Evolutionary conservation across 805 yeast genomes (phyloP).

Genomic region (Diddensiella caesifluorescens): DNA sequence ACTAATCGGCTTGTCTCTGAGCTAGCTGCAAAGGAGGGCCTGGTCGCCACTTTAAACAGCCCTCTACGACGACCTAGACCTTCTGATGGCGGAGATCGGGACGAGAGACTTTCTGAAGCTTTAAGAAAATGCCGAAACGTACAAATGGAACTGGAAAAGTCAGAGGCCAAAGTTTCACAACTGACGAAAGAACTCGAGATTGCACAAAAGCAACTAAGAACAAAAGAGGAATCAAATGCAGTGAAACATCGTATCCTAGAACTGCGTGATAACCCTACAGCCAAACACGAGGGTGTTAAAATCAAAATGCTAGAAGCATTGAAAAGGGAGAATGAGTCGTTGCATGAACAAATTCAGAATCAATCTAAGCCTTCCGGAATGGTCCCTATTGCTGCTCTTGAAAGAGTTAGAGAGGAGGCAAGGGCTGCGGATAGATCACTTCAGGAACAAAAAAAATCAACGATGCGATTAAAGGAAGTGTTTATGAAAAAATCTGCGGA

Average conservation of each 20-base stretch:
- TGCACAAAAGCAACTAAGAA: slow-evolving; percentile 14
- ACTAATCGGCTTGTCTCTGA: slow-evolving; percentile 41
- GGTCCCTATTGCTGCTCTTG: slow-evolving; percentile 60
- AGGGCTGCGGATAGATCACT: slow-evolving; percentile 31
- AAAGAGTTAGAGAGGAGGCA: slow-evolving; percentile 53
- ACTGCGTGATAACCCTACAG: slow-evolving; percentile 59
- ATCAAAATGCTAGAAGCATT: slow-evolving; percentile 46
- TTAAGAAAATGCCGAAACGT: slow-evolving; percentile 14
- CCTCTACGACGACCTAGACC: slow-evolving; percentile 16
- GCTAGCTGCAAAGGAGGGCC: slow-evolving; percentile 30
- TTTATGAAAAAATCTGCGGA: slow-evolving; percentile 65
- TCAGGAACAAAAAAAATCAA: slow-evolving; percentile 21
- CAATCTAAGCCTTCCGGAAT: slow-evolving; percentile 17
- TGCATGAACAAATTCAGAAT: slow-evolving; percentile 32
- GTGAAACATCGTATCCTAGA: slow-evolving; percentile 45
- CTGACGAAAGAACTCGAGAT: slow-evolving; percentile 26
- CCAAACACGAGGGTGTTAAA: slow-evolving; percentile 57
- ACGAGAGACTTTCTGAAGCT: slow-evolving; percentile 14
- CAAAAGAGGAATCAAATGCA: slow-evolving; percentile 14
- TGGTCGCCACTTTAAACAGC: slow-evolving; percentile 13
- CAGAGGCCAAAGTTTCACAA: slow-evolving; percentile 9
- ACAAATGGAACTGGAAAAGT: slow-evolving; percentile 21
- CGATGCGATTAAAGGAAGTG: slow-evolving; percentile 41
- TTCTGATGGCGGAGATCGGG: slow-evolving; percentile 4
- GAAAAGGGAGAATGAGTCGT: slow-evolving; percentile 52